Base-by-base conservation (phyloP, 164 flowering plant species). In the Vitis rupestris region DNA sequence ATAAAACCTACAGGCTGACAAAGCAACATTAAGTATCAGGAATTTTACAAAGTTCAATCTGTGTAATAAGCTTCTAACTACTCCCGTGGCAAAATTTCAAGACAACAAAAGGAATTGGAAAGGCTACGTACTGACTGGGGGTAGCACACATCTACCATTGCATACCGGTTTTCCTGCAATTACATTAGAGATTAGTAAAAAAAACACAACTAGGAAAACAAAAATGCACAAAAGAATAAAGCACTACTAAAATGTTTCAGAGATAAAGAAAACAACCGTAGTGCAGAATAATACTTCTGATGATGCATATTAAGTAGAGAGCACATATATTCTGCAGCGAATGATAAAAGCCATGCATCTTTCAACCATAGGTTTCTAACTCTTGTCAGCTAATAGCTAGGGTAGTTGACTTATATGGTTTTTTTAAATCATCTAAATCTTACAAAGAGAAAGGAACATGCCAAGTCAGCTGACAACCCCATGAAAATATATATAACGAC, bases 1-100 rank as follows among this genome's bases (percentile, higher is more conserved):
- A 94, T 92, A 64, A 83, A 85, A 78, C 98, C 98, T 68, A 84
- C 98, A 70, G 98, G 98, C 98, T 94, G 88, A 64, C 82, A 72
- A 58, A 65, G 23, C 48, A 54, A 68, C 14, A 49, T 55, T 63
- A 17, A 19, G 8, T 55, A 67, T 44, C 50, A 67, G 59, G 59
- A 23, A 37, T 37, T 37, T 37, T 3, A 37, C 44, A 17, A 61
- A 58, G 16, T 52, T 47, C n/a, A 56, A 53, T 16, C 60, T 64
- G 30, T 2, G 37, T 47, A 50, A 60, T 17, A 11, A 15, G 3
- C 31, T n/a, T 37, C 44, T 37, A 37, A 37, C 44, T 37, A 37
- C 44, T 37, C 44, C 44, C 50, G 16, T 48, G 6, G 9, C 1
- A 14, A 19, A 58, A 59, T 2, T 50, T 3, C 14, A 50, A 51